phyloP scores from a whole-genome alignment of 257 asterid species.

The Fraxinus cuspidata region DNA sequence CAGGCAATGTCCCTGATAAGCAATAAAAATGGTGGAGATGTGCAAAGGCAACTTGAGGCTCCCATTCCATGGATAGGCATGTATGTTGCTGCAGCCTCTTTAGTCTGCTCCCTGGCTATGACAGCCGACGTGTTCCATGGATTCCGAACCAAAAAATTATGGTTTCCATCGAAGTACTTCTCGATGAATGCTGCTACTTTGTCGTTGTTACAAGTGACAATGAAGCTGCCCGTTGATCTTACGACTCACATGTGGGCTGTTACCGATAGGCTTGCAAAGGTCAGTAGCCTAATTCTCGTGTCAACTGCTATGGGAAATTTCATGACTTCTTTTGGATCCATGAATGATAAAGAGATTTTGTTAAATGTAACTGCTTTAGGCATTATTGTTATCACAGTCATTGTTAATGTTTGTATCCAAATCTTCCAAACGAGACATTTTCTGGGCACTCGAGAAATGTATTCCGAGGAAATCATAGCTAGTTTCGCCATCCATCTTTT shows the following conservation, averaged over 20 bases:
- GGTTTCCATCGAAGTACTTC: slow-evolving; percentile 40
- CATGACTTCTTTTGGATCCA: slow-evolving; percentile 39
- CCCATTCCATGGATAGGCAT: slow-evolving; percentile 53
- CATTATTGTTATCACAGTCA: slow-evolving; percentile 38
- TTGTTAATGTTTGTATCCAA: slow-evolving; percentile 33
- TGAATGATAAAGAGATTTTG: slow-evolving; percentile 34
- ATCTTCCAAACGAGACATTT: slow-evolving; percentile 32
- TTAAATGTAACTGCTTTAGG: slow-evolving; percentile 38
- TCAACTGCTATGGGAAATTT: slow-evolving; percentile 36
- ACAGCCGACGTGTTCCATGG: slow-evolving; percentile 35
- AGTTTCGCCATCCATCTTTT: slow-evolving; percentile 25
- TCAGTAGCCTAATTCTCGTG: slow-evolving; percentile 40
- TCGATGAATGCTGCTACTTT: slow-evolving; percentile 39
- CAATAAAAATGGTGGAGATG: slow-evolving; percentile 7
- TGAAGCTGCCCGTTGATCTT: slow-evolving; percentile 44
- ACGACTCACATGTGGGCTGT: slow-evolving; percentile 34
- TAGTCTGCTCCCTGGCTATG: slow-evolving; percentile 40
- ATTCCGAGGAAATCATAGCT: slow-evolving; percentile 31
- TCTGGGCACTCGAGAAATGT: slow-evolving; percentile 21
- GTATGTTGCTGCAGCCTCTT: slow-evolving; percentile 42
- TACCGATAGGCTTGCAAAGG: slow-evolving; percentile 41
- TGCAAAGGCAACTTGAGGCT: slow-evolving; percentile 37
- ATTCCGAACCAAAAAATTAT: slow-evolving; percentile 29
- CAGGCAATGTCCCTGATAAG: background rate
- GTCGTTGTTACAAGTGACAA: slow-evolving; percentile 33